Percentiles rank a stretch among this genome's conserved stretches.
These are phyloP conservation scores for Teunomyces gatunensis DNA, from an alignment of 805 yeast genomes.

Conservation along the genomic window DNA sequence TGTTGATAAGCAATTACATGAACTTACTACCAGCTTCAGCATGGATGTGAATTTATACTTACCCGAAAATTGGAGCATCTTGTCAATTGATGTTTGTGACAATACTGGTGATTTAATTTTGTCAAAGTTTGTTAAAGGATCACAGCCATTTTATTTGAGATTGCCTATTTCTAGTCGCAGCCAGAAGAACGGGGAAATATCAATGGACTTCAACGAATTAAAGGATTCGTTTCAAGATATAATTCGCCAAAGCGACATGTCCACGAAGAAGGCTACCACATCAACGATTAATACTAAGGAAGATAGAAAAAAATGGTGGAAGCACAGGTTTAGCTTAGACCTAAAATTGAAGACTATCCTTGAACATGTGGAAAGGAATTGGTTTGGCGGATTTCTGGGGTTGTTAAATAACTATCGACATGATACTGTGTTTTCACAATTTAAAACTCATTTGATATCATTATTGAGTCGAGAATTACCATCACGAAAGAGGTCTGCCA, in stretches of 20 bases:
- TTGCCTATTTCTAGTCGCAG: conserved; percentile 45
- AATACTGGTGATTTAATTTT: conserved; percentile 58
- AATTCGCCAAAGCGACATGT: conserved; percentile 57
- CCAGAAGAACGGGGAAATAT: conserved; percentile 36
- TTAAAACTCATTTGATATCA: conserved; percentile 16
- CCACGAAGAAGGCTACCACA: conserved; percentile 56
- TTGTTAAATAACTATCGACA: conserved; percentile 45
- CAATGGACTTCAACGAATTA: conserved; percentile 42
- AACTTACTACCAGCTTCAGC: conserved; percentile 7
- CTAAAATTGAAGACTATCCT: conserved; percentile 51
- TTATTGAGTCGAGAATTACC: conserved; percentile 15
- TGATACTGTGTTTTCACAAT: conserved; percentile 13
- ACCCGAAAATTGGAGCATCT: conserved; percentile 55
- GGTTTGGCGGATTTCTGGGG: conserved; percentile 79
- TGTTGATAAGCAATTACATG: not conserved
- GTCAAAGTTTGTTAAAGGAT: conserved; percentile 35
- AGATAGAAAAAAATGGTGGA: conserved; percentile 79
- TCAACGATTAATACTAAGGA: conserved; percentile 52
- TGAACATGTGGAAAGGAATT: conserved; percentile 53
- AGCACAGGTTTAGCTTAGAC: conserved; percentile 60
- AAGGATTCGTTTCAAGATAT: conserved; percentile 34
- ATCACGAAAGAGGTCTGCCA: conserved; percentile 5
- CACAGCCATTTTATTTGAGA: conserved; percentile 47
- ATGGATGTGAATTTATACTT: conserved; percentile 9
- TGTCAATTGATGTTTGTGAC: conserved; percentile 60